These are phyloP conservation scores for Hamiltosporidium tvaerminnensis DNA, from an alignment of 371 early-diverging fungal genomes.

Conservation along the genomic window DNA sequence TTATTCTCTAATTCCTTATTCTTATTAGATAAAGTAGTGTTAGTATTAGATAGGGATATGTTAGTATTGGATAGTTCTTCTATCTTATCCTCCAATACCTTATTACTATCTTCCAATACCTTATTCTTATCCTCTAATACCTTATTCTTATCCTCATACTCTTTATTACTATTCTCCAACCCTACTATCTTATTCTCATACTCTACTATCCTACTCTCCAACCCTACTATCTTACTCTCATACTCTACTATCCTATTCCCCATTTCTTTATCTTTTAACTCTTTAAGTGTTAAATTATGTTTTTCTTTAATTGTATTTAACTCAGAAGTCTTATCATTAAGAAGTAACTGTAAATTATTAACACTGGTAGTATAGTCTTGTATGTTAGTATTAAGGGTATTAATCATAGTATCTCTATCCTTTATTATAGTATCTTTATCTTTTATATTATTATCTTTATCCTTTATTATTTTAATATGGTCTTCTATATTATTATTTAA, in stretches of 20 bases:
- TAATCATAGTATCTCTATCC: neutral
- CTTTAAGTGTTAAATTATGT: neutral
- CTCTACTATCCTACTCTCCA: neutral
- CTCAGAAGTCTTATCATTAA: neutral
- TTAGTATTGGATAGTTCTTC: too few species aligned
- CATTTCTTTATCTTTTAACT: neutral
- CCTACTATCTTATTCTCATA: neutral
- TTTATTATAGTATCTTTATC: neutral
- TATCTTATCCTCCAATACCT: too few species aligned
- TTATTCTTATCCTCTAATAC: too few species aligned
- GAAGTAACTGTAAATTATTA: neutral
- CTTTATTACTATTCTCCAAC: neutral
- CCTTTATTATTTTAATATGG: neutral
- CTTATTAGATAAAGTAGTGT: too few species aligned
- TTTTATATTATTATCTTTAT: neutral
- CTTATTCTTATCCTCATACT: neutral
- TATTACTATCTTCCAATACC: too few species aligned
- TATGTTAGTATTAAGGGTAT: neutral
- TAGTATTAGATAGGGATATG: too few species aligned
- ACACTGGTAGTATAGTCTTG: neutral
- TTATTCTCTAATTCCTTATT: too few species aligned
- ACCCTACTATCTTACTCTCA: neutral
- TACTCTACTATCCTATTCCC: neutral
- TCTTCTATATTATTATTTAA: neutral
- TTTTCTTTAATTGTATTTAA: neutral